phyloP scores from a whole-genome alignment of 2,329 filamentous ascomycete species.

The Venturia pyrina region DNA sequence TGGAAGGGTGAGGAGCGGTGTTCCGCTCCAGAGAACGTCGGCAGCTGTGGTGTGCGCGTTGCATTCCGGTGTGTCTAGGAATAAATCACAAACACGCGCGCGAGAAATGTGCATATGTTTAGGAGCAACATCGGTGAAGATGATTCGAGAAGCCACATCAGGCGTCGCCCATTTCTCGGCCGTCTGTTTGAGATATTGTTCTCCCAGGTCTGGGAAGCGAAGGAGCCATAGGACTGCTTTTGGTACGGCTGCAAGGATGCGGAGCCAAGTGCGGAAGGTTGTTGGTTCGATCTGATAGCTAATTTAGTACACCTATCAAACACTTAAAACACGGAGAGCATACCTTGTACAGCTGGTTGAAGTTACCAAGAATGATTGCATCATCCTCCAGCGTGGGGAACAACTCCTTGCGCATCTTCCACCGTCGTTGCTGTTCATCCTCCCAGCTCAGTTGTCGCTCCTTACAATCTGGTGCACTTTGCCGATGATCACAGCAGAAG shows the following conservation, averaged over 20 bases:
- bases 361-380: constrained; percentile 87
- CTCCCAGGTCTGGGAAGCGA: constrained; percentile 90
- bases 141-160: constrained; percentile 74
- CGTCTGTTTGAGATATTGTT: constrained; percentile 71
- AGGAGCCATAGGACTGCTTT: constrained; percentile 91
- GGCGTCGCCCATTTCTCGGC: constrained; percentile 75
- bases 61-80: constrained; percentile 94
- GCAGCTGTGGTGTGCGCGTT: constrained; percentile 97
- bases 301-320: constrained; percentile 14
- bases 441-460: constrained; percentile 62
- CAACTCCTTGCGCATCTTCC: constrained; percentile 86
- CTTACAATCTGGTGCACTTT: constrained; percentile 67
- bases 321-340: constrained; percentile 17
- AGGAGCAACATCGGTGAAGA: constrained; percentile 94
- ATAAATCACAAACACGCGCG: constrained; percentile 84
- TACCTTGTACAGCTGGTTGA: constrained; percentile 98
- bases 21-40: constrained; percentile 93
- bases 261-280: constrained; percentile 90
- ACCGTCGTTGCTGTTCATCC: constrained; percentile 69
- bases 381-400: constrained; percentile 78
- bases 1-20: constrained; percentile 79
- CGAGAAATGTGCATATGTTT: constrained; percentile 91
- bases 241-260: constrained; percentile 74
- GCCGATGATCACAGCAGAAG: constrained; percentile 94
- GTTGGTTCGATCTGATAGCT: constrained; percentile 76